Base-by-base conservation (phyloP, 495 filamentous ascomycete species). In the Stereocaulon alpinum region DNA sequence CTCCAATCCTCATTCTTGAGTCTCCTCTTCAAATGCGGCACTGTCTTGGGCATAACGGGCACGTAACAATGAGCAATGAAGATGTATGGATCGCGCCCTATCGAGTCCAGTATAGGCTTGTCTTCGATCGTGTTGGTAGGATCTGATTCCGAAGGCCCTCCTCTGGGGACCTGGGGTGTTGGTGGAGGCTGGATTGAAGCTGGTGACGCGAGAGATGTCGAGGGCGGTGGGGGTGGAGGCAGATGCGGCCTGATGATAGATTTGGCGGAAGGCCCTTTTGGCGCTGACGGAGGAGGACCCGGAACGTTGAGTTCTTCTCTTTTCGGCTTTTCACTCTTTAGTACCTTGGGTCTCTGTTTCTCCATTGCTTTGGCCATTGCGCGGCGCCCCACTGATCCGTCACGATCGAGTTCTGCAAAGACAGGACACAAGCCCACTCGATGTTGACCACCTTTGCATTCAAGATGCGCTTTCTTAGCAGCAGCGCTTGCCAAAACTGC, bases 31-130 rank as follows among this genome's bases (percentile, higher is more conserved):
- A 99, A 75, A 71, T 99, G 93, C 2, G 82, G 78, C 45, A 96
- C 78, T 2, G 91, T 96, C 3, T 87, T 80, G 7, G 79, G 76
- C 67, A 94, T 82, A n/a, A 93, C 88, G 18, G 93, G 94, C 3
- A 99, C 91, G 55, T 86, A 87, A 55, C 83, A 82, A 61, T 88
- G 81, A 12, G 87, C 81, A 47, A 99, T 85, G 70, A 95, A 96
- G n/a, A 97, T 86, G 69, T 94, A 96, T 0, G 93, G 93, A 60
- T 88, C 85, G 47, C 82, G 77, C 65, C 87, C 86, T 43, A 97
- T 82, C 55, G 83, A 80, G 55, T 73, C 72, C 32, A 84, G 64
- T 29, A 95, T 74, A 0, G 80, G 79, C 44, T 83, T 75, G 14
- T 80, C 77, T 67, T 87, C 81, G 20, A 85, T 72, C 37, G 82